Evolutionary conservation across 805 yeast genomes (phyloP).

Genomic region (Lipomyces orientalis): DNA sequence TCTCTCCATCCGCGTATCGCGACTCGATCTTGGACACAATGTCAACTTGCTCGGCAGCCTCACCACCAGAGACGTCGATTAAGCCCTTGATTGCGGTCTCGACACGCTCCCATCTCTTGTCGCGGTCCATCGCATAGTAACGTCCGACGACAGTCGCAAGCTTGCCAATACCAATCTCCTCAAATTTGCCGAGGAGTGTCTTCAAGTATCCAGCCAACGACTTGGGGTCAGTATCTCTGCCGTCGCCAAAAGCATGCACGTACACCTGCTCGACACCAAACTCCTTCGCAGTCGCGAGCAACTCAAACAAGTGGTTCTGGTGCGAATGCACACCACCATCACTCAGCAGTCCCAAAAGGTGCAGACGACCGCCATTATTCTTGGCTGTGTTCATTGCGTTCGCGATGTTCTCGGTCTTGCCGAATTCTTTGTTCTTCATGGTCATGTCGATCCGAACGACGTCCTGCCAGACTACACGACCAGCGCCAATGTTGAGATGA

Average conservation of each 20-base stretch:
- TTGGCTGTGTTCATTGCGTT: constrained; percentile 33
- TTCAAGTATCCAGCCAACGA: constrained; percentile 31
- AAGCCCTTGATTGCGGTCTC: constrained; percentile 37
- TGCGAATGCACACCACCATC: constrained; percentile 41
- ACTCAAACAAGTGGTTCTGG: constrained; percentile 38
- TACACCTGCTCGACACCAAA: constrained; percentile 32
- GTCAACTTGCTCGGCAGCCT: constrained; percentile 29
- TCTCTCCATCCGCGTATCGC: constrained; percentile 37
- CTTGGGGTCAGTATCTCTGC: constrained; percentile 40
- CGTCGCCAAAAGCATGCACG: constrained; percentile 40
- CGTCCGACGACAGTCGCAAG: constrained; percentile 39
- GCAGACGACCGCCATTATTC: constrained; percentile 33
- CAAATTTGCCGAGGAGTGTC: constrained; percentile 35
- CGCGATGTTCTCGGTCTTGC: constrained; percentile 24
- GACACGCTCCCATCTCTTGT: constrained; percentile 40
- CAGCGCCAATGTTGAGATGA: constrained; percentile 40
- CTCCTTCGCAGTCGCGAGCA: constrained; percentile 34
- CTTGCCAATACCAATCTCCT: constrained; percentile 38
- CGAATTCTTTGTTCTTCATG: constrained; percentile 34
- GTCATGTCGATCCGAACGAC: constrained; percentile 40
- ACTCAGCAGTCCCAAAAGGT: constrained; percentile 35
- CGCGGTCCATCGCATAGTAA: constrained; percentile 41
- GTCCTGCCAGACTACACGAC: constrained; percentile 41
- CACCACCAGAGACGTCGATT: constrained; percentile 30
- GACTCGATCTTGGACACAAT: constrained; percentile 29